A percentile compares a stretch with the other conserved stretches of the same genome.
These are phyloP conservation scores for Brettanomyces naardenensis DNA, from an alignment of 805 yeast species.

Conservation along the genomic window DNA sequence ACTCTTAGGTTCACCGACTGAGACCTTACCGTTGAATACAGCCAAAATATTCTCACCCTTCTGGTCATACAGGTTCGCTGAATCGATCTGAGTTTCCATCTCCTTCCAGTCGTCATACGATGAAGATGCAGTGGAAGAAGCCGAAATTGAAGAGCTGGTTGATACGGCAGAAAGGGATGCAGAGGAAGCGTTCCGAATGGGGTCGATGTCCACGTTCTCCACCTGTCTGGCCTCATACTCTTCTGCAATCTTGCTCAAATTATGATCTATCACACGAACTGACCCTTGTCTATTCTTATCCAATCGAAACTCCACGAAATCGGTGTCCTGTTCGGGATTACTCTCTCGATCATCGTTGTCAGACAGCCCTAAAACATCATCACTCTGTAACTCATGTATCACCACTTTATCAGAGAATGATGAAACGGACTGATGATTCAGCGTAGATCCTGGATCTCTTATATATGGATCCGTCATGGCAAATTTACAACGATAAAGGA, in stretches of 20 bases:
- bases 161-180: neutral
- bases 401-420: neutral
- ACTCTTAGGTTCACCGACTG: neutral
- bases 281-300: slow-evolving; percentile 13
- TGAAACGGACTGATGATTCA: neutral
- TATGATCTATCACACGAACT: slow-evolving; percentile 14
- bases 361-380: too few relatives aligned
- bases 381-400: neutral
- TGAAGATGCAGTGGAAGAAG: slow-evolving; percentile 13
- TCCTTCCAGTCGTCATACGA: slow-evolving; percentile 70
- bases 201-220: neutral
- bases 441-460: too few relatives aligned
- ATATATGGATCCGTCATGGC: too few relatives aligned
- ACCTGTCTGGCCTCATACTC: slow-evolving; percentile 3
- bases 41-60: slow-evolving; percentile 56
- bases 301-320: slow-evolving; percentile 22
- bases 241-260: slow-evolving; percentile 7
- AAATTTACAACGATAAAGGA: too few relatives aligned
- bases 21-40: slow-evolving; percentile 18
- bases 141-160: neutral
- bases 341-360: neutral
- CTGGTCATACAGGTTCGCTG: slow-evolving; percentile 67
- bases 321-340: slow-evolving; percentile 10
- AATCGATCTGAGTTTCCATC: slow-evolving; percentile 74
- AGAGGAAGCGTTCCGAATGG: neutral